These are phyloP conservation scores for Plasmodium coatneyi DNA, from an alignment of 169 alveolate genomes.

Conservation along the genomic window DNA sequence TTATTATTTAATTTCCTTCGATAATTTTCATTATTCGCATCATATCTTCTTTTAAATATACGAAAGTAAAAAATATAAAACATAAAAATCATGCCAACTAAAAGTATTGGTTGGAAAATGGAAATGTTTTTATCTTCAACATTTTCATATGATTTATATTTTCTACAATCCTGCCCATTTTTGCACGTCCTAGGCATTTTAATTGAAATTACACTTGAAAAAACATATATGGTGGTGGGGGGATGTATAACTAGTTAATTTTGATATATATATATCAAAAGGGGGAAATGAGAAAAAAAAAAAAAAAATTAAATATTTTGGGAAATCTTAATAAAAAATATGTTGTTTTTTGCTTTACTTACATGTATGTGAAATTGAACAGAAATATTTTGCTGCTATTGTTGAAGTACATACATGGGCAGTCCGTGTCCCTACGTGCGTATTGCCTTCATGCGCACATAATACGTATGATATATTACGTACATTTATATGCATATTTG, in stretches of 20 bases:
- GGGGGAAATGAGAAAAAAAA: not conserved
- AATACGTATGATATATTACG: not conserved
- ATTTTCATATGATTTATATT: constrained; percentile 66
- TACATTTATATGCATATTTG: not conserved
- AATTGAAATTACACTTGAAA: constrained; percentile 25
- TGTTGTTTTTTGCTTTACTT: not conserved
- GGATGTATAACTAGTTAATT: not conserved
- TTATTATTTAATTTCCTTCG: constrained; percentile 51
- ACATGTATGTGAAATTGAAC: not conserved
- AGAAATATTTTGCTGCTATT: not conserved
- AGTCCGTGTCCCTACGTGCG: not conserved
- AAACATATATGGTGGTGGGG: constrained; percentile 23
- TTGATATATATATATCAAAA: not conserved
- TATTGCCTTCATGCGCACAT: not conserved
- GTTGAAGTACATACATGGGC: not conserved
- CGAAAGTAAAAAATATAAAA: constrained; percentile 59
- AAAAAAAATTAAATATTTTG: not conserved
- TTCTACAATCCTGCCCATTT: constrained; percentile 74
- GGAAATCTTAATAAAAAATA: not conserved
- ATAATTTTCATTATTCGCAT: constrained; percentile 28
- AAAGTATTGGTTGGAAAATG: constrained; percentile 40
- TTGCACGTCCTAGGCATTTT: constrained; percentile 72
- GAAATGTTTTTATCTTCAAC: constrained; percentile 60
- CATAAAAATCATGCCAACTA: constrained; percentile 62
- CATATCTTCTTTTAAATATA: constrained; percentile 53